These are phyloP conservation scores for Monosporascus ibericus DNA, from an alignment of 2,329 filamentous ascomycete species.

Conservation along the genomic window DNA sequence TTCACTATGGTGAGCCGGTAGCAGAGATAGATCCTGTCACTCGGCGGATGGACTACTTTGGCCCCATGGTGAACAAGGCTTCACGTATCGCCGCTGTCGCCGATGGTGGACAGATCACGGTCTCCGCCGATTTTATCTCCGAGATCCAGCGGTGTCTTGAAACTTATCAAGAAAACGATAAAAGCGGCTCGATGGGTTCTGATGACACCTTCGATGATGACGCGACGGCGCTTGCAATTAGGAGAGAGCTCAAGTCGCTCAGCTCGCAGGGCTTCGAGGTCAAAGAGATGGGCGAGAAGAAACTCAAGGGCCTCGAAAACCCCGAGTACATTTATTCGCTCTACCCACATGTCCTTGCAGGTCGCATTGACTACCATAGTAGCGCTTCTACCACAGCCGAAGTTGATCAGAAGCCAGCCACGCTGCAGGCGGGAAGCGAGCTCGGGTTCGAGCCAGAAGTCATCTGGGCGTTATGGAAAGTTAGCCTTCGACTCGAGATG, in stretches of 20 bases:
- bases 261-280: slow-evolving; percentile 93
- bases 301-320: slow-evolving; percentile 95
- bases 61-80: slow-evolving; percentile 97
- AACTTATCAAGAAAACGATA: slow-evolving; percentile 80
- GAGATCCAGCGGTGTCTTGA: slow-evolving; percentile 90
- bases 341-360: slow-evolving; percentile 83
- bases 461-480: slow-evolving; percentile 84
- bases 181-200: slow-evolving; percentile 59
- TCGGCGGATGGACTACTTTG: slow-evolving; percentile 98
- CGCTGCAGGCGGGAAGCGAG: slow-evolving; percentile 58
- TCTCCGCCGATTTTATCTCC: slow-evolving; percentile 93
- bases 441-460: slow-evolving; percentile 74
- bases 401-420: slow-evolving; percentile 50
- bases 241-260: slow-evolving; percentile 79
- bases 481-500: slow-evolving; percentile 87
- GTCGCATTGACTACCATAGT: slow-evolving; percentile 66
- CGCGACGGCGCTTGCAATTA: slow-evolving; percentile 66
- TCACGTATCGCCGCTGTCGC: slow-evolving; percentile 90
- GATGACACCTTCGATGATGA: slow-evolving; percentile 76
- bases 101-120: slow-evolving; percentile 93
- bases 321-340: slow-evolving; percentile 93
- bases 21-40: slow-evolving; percentile 95
- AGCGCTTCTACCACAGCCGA: slow-evolving; percentile 32
- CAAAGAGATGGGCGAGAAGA: slow-evolving; percentile 91
- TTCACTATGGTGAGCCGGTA: slow-evolving; percentile 91